Conservation (phyloP, 495 filamentous ascomycete species). For the Pyrenopolyporus hunteri region DNA sequence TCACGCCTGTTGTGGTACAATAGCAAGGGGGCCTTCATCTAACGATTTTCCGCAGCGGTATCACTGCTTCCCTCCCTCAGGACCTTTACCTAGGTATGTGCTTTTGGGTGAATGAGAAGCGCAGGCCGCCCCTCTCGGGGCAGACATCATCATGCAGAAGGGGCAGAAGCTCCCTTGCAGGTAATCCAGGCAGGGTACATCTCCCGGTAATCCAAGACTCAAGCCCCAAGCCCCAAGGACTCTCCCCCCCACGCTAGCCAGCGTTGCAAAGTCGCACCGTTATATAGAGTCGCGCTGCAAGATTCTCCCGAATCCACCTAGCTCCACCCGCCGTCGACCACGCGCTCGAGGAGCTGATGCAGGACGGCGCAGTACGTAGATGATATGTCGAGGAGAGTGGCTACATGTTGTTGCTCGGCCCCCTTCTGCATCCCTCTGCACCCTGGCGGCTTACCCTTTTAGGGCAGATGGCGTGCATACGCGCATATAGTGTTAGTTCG, state of each 20-base stretch:
- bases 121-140: conserved; percentile 22
- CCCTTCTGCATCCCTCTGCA: conserved; percentile 28
- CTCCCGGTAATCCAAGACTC: conserved; percentile 31
- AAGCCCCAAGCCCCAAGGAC: conserved; percentile 7
- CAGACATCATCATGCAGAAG: conserved; percentile 39
- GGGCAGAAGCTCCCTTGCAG: conserved; percentile 35
- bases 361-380: conserved; percentile 28
- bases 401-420: conserved; percentile 30
- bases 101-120: conserved; percentile 8
- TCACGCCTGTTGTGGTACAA: conserved; percentile 33
- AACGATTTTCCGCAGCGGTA: conserved; percentile 23
- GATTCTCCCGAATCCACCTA: conserved; percentile 36
- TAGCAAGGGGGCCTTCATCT: conserved; percentile 1
- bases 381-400: conserved; percentile 36
- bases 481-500: conserved; percentile 22
- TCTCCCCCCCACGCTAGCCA: conserved; percentile 35
- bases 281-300: conserved; percentile 36
- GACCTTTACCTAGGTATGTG: conserved; percentile 29
- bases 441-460: conserved; percentile 33
- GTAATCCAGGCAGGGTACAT: conserved; percentile 25
- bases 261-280: conserved; percentile 35
- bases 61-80: conserved; percentile 23
- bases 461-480: conserved; percentile 30
- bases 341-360: conserved; percentile 31
- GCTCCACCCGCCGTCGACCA: conserved; percentile 24